Evolutionary conservation across 2,329 filamentous ascomycete species (phyloP).

Genomic region (Macrophomina pseudophaseolina): DNA sequence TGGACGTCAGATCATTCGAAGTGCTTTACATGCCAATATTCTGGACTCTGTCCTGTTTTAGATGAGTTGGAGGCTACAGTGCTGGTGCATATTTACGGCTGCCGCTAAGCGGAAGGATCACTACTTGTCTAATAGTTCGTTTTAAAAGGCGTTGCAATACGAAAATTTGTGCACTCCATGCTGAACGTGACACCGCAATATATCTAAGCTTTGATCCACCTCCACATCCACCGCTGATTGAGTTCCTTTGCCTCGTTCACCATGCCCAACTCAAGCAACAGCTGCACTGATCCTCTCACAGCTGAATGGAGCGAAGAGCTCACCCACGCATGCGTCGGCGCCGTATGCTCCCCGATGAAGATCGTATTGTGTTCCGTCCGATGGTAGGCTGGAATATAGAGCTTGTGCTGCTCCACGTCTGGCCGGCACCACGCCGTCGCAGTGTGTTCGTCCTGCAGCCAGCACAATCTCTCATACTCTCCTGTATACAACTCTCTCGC

Average conservation of each 20-base stretch:
- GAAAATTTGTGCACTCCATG: too few species aligned
- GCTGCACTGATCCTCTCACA: slow-evolving; percentile 6
- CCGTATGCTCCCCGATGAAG: slow-evolving; percentile 11
- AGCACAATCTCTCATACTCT: slow-evolving; percentile 9
- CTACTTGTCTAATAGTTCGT: too few species aligned
- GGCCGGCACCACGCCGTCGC: slow-evolving; percentile 12
- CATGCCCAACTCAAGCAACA: slow-evolving; percentile 10
- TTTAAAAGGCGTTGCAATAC: too few species aligned
- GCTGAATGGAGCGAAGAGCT: slow-evolving; percentile 10
- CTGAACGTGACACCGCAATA: too few species aligned
- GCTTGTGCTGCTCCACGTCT: slow-evolving; percentile 11
- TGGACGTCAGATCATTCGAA: too few species aligned
- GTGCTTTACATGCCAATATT: too few species aligned
- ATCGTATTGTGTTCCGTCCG: slow-evolving; percentile 5
- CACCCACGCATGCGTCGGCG: slow-evolving; percentile 6
- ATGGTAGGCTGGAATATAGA: slow-evolving; percentile 15
- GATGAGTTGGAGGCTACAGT: too few species aligned
- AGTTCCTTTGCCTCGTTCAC: slow-evolving; percentile 13
- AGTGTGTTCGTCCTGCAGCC: slow-evolving; percentile 1
- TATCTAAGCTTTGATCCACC: neutral
- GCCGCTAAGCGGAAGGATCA: too few species aligned
- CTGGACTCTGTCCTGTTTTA: too few species aligned
- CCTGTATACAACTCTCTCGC: slow-evolving; percentile 5
- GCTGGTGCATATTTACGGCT: too few species aligned
- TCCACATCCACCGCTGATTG: slow-evolving; percentile 18